Base-by-base conservation (phyloP, 1,284 basidiomycete species). In the Pascua guehoae region DNA sequence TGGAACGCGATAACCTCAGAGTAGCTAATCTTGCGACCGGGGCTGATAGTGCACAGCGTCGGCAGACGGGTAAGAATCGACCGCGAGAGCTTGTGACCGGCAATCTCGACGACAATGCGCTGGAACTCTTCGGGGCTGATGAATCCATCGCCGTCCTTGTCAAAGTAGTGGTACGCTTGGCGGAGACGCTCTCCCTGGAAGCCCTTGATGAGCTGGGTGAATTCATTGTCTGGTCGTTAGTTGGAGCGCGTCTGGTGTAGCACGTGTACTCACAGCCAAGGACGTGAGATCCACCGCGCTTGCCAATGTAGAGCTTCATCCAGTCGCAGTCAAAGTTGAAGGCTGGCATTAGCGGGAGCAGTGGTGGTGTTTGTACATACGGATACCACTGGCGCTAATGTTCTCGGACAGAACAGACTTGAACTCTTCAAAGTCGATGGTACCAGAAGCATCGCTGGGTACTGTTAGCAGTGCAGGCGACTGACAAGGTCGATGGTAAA, bases 241-340 rank as follows among this genome's bases (percentile, higher is more conserved):
- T 18, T 47, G 14, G 10, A 47, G n/a, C 11, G 7, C n/a, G 10
- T 12, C 8, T 49, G 14, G 66, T 57, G 38, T 42, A 41, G 41
- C 47, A 47, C 15, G 9, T 14, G 8, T 12, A 82, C 87, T 71
- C 72, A 91, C 92, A 97, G 77, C 91, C 92, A 53, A 97, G 82
- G 58, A 95, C 90, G 74, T 94, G 91, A 46, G 86, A 80, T 52
- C 88, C 90, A 64, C 90, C 89, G 78, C 87, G 87, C 80, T 89
- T 90, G 60, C 93, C 93, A 46, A 96, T 82, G 78, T 95, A 94
- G 65, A 97, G 78, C 78, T 91, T 93, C 64, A 95, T 85, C 93
- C 93, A 97, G 72, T 92, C 88, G 70, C 88, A 89, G 74, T 95
- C 89, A 77, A 95, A 96, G 78, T 96, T 85, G 77, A 97, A 97